Base-by-base conservation (phyloP, 768 basidiomycete species). In the Lepiota subincarnata region DNA sequence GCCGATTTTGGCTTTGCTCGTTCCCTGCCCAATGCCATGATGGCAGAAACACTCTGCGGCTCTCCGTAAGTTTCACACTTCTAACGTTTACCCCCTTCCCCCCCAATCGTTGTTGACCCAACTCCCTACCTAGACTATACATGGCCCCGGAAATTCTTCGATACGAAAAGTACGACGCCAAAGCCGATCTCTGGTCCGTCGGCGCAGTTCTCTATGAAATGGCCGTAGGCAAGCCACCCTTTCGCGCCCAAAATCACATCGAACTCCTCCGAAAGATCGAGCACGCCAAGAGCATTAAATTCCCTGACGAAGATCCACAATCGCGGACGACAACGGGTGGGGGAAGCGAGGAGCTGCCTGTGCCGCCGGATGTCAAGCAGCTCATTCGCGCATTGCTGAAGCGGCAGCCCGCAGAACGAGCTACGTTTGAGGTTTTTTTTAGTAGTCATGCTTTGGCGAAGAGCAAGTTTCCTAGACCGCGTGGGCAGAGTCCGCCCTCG, bases 61-160 rank as follows among this genome's bases (percentile, higher is more conserved):
- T 97, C 94, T 11, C 97, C 96, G 86, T 95, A 65, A 70, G 92
- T 81, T 18, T n/a, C n/a, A n/a, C 28, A 6, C 16, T 31, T 31
- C n/a, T 0, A 20, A 11, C 24, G 5, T 5, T 43, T n/a, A 18
- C 40, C n/a, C 42, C 7, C 24, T 48, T 37, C 19, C 1, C 42
- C 20, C 40, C 41, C 42, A 26, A 47, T 58, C 40, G 46, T 10
- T 53, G 57, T 1, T 19, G 36, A 36, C 18, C 19, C 16, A 5
- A 3, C 31, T 3, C 26, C n/a, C n/a, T n/a, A n/a, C n/a, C 31
- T 52, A 94, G 92, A 44, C 71, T 99, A 26, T 99, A 99, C 72
- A 99, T 98, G 97, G 97, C 97, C 0, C 97, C 97, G 0, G 97
- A 99, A 70, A 98, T 99, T 62, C 73, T 99, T 10, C 84, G 91